Conservation (phyloP, 73 alveolate species). For the Paramecium pentaurelia region DNA sequence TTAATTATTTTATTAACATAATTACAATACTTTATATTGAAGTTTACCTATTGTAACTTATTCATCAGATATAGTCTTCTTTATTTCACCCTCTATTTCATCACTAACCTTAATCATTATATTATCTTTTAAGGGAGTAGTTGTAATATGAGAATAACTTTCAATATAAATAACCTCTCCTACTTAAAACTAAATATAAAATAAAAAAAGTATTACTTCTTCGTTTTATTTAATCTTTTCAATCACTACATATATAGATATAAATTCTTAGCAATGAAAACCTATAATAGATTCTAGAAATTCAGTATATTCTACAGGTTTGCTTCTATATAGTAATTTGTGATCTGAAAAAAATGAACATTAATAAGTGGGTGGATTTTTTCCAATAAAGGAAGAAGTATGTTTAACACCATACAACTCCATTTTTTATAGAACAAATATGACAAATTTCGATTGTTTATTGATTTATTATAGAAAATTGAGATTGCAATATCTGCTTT, state of each 20-base stretch:
- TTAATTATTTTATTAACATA: background rate
- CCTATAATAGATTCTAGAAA: background rate
- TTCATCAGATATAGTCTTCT: background rate
- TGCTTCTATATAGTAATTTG: background rate
- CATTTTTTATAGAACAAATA: background rate
- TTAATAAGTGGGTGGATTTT: background rate
- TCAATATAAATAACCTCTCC: background rate
- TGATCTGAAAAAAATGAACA: background rate
- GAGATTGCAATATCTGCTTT: background rate
- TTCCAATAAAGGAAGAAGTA: background rate
- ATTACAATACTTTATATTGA: background rate
- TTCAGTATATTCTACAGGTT: background rate
- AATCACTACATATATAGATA: background rate
- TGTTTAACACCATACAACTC: background rate
- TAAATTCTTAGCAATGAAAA: background rate
- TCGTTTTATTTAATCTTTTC: conserved; percentile 18
- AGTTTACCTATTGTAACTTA: background rate
- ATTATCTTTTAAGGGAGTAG: background rate
- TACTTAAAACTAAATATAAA: background rate
- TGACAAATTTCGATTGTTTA: background rate
- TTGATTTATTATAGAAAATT: background rate
- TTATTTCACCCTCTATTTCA: background rate
- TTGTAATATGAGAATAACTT: conserved; percentile 5
- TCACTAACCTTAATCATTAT: background rate
- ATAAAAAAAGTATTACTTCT: background rate